phyloP scores from a whole-genome alignment of 2,329 filamentous ascomycete genomes.

The Sordariomycetes sp. region DNA sequence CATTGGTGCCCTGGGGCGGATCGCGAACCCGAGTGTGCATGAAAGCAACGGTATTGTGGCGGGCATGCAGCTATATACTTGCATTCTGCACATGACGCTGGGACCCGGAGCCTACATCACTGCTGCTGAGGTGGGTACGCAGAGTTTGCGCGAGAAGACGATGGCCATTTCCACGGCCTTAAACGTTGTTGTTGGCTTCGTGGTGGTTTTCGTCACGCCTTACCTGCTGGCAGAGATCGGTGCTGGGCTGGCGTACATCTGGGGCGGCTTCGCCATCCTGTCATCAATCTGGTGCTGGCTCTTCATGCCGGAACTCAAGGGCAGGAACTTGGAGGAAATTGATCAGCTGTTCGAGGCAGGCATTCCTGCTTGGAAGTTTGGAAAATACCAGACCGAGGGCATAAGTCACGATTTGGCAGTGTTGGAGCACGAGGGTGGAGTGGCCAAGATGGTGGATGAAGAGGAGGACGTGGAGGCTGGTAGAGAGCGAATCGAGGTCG shows the following conservation, averaged over 20 bases:
- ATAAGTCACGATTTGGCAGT: no score
- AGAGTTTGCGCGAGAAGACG: conserved; percentile 9
- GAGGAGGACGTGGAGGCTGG: no score
- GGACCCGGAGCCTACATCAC: conserved; percentile 11
- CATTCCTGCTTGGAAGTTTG: conserved; percentile 1
- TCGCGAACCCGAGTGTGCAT: conserved; percentile 1
- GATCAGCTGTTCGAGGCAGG: conserved; percentile 8
- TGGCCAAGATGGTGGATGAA: no score
- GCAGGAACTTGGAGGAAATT: conserved; percentile 10
- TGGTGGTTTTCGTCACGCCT: conserved; percentile 9
- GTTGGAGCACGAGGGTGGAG: no score
- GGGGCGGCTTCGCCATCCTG: neutral
- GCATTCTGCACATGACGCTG: conserved; percentile 7
- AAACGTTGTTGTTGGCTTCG: conserved; percentile 11
- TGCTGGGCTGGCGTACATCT: neutral
- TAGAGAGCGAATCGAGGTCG: no score
- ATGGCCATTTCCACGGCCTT: conserved; percentile 11
- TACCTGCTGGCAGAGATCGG: conserved; percentile 8
- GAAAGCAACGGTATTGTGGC: conserved; percentile 4
- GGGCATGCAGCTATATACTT: conserved; percentile 6
- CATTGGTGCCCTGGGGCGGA: conserved; percentile 7
- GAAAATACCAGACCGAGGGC: no score
- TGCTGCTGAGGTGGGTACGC: conserved; percentile 10
- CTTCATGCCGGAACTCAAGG: conserved; percentile 3
- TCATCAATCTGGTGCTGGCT: neutral